These are phyloP conservation scores for Berberis vulgaris DNA, from an alignment of 164 flowering plant species.

Conservation along the genomic window DNA sequence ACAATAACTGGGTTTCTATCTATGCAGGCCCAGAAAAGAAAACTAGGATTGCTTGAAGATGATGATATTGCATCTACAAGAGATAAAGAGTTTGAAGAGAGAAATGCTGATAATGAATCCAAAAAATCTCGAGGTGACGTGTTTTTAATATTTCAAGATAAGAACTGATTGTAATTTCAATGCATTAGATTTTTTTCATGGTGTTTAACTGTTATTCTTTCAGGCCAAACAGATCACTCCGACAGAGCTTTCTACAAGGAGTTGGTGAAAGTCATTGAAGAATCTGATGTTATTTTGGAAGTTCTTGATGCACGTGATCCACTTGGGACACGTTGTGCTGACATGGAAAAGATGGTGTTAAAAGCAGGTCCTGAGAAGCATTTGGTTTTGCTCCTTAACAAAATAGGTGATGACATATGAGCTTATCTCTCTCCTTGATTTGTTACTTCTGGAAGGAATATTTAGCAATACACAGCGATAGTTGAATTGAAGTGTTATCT, in stretches of 20 bases:
- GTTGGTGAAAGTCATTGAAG: constrained; percentile 84
- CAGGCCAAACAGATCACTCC: constrained; percentile 40
- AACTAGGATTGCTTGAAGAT: constrained; percentile 56
- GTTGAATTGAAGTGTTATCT: too few relatives aligned
- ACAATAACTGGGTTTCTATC: neutral
- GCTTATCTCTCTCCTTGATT: too few relatives aligned
- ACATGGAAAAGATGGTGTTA: constrained; percentile 90
- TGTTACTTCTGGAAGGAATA: too few relatives aligned
- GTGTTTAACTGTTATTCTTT: neutral
- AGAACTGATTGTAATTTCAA: neutral
- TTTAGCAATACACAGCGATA: too few relatives aligned
- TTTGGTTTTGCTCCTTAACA: constrained; percentile 83
- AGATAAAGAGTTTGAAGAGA: constrained; percentile 17
- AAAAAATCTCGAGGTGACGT: constrained; percentile 31
- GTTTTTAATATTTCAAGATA: neutral
- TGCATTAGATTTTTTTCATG: neutral
- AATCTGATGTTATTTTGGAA: constrained; percentile 91
- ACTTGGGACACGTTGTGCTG: constrained; percentile 85
- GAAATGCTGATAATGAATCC: constrained; percentile 13
- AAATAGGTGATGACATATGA: constrained; percentile 57
- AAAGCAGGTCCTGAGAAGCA: constrained; percentile 75
- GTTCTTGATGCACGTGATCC: constrained; percentile 99
- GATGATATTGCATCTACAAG: constrained; percentile 29
- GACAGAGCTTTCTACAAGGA: constrained; percentile 91
- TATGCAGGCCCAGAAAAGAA: constrained; percentile 74